These are phyloP conservation scores for Ajuga reptans DNA, from an alignment of 305 asterid species.

Conservation along the genomic window DNA sequence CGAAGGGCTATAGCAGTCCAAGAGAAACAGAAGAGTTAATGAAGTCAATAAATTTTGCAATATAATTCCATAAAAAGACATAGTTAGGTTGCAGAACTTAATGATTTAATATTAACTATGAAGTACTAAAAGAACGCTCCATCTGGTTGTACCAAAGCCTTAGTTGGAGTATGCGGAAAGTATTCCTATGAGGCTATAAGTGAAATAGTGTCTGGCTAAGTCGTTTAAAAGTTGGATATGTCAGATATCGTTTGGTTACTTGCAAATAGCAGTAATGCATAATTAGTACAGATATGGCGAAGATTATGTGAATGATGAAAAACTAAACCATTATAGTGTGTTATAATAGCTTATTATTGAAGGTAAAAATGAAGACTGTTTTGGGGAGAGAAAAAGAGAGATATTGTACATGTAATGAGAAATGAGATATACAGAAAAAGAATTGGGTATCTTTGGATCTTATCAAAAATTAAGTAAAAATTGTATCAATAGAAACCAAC, in stretches of 20 bases:
- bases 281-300: background rate
- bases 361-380: background rate
- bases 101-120: background rate
- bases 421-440: background rate
- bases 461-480: background rate
- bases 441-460: background rate
- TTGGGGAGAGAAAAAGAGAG: background rate
- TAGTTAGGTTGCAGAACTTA: background rate
- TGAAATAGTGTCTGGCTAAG: background rate
- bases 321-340: background rate
- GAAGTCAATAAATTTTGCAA: background rate
- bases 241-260: background rate
- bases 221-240: background rate
- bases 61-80: conserved; percentile 1
- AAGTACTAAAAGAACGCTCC: background rate
- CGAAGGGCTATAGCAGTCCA: conserved; percentile 71
- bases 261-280: background rate
- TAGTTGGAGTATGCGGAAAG: too few species aligned
- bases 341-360: background rate
- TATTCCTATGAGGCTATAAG: background rate
- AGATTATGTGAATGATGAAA: background rate
- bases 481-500: background rate
- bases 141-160: background rate
- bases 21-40: conserved; percentile 23
- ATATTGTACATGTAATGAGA: background rate